These are phyloP conservation scores for Cyanidioschyzon merolae DNA, from an alignment of 23 red algal genomes.

Conservation along the genomic window DNA sequence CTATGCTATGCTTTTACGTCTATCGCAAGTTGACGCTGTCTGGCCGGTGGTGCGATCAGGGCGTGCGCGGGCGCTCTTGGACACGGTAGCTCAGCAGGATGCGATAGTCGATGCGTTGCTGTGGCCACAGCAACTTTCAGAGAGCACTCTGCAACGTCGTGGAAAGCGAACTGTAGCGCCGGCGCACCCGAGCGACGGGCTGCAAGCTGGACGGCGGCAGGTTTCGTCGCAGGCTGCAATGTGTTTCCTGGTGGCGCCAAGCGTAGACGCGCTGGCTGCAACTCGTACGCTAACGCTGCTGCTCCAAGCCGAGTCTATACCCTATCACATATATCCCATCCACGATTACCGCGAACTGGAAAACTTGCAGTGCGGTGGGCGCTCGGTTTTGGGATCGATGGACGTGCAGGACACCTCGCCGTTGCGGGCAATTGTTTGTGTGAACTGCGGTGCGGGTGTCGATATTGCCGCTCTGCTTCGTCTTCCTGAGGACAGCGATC, in stretches of 20 bases:
- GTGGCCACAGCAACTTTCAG: not conserved
- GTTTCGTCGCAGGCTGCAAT: not conserved
- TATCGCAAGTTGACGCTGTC: not conserved
- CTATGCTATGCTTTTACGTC: not conserved
- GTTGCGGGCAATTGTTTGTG: slow-evolving; percentile 40
- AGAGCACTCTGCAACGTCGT: not conserved
- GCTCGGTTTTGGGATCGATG: slow-evolving; percentile 25
- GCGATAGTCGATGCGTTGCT: not conserved
- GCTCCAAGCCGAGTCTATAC: slow-evolving; percentile 45
- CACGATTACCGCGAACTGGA: slow-evolving; percentile 42
- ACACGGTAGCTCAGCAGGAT: not conserved
- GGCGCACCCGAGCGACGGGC: not conserved
- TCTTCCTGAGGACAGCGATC: not conserved
- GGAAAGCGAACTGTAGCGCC: not conserved
- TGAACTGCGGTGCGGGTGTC: slow-evolving; percentile 79
- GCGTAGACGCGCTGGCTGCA: slow-evolving; percentile 62
- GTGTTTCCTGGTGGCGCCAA: slow-evolving; percentile 15
- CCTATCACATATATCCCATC: slow-evolving; percentile 82
- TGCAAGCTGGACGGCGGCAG: not conserved
- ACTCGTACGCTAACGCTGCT: slow-evolving; percentile 55
- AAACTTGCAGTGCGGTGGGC: slow-evolving; percentile 35
- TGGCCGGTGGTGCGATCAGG: slow-evolving; percentile 2
- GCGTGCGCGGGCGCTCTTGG: not conserved
- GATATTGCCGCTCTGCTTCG: slow-evolving; percentile 39
- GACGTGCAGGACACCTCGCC: not conserved